phyloP scores from a whole-genome alignment of 2,329 filamentous ascomycete genomes.

The Sordariomycetes sp. region DNA sequence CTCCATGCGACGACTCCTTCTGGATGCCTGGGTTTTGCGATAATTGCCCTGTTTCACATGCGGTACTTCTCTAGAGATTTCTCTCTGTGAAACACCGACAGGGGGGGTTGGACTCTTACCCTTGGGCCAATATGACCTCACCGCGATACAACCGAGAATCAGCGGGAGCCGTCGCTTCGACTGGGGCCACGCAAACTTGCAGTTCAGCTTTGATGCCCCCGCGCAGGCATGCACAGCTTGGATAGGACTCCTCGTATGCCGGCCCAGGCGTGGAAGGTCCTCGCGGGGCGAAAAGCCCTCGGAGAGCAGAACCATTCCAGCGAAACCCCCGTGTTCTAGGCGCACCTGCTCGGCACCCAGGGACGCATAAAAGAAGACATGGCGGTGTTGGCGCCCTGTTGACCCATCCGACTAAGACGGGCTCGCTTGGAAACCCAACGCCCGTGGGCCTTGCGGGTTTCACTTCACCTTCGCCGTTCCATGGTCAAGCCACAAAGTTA shows the following conservation, averaged over 20 bases:
- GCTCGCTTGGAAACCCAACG: too few species aligned
- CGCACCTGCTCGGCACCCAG: too few species aligned
- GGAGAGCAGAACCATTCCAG: too few species aligned
- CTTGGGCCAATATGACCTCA: background rate
- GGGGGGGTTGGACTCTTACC: background rate
- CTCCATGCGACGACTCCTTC: background rate
- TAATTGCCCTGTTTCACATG: background rate
- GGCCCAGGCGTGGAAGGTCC: too few species aligned
- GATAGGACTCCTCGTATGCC: too few species aligned
- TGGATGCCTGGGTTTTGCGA: background rate
- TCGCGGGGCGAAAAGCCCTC: too few species aligned
- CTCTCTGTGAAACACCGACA: background rate
- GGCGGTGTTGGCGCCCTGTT: too few species aligned
- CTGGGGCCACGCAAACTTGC: background rate
- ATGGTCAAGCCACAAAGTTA: background rate
- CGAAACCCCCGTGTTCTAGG: too few species aligned
- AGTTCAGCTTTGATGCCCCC: background rate
- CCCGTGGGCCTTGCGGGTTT: too few species aligned
- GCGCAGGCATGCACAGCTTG: too few species aligned
- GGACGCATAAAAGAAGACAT: too few species aligned
- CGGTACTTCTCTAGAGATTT: background rate
- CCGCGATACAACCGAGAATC: background rate
- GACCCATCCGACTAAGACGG: too few species aligned
- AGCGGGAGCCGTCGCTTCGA: background rate
- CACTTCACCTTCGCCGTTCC: background rate